phyloP scores from a whole-genome alignment of 306 rosid species.

The Glycine tomentella region DNA sequence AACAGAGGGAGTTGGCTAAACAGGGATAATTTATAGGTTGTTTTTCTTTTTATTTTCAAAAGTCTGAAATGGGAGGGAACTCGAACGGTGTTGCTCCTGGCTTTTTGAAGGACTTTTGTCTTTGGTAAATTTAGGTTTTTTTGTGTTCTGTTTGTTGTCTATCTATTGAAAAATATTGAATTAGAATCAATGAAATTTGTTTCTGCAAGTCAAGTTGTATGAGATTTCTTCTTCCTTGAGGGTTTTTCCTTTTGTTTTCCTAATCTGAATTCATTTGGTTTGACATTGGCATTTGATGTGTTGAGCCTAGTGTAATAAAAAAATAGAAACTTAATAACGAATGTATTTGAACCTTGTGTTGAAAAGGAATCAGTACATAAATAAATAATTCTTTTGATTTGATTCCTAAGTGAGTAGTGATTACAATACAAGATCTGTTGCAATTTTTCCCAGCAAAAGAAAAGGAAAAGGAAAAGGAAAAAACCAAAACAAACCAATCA shows the following conservation, averaged over 20 bases:
- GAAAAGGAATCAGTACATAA: slow-evolving; percentile 5
- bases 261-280: not conserved
- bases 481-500: slow-evolving; percentile 1
- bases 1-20: too few relatives aligned
- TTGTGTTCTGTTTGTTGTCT: not conserved
- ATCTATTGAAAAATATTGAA: not conserved
- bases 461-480: not conserved
- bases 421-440: not conserved
- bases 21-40: too few relatives aligned
- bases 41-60: too few relatives aligned
- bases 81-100: not conserved
- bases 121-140: not conserved
- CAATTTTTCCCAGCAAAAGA: slow-evolving; percentile 4
- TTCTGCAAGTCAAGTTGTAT: not conserved
- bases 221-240: not conserved
- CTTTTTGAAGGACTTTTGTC: not conserved
- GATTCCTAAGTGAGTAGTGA: slow-evolving; percentile 31
- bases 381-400: slow-evolving; percentile 35
- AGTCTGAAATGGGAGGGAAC: not conserved
- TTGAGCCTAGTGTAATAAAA: not conserved
- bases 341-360: too few relatives aligned
- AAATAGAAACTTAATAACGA: too few relatives aligned
- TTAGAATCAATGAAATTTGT: not conserved
- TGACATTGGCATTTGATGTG: too few relatives aligned
- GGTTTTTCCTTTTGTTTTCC: not conserved